Conservation (phyloP, 1,284 basidiomycete genomes). For the Ceratobasidium sp. region DNA sequence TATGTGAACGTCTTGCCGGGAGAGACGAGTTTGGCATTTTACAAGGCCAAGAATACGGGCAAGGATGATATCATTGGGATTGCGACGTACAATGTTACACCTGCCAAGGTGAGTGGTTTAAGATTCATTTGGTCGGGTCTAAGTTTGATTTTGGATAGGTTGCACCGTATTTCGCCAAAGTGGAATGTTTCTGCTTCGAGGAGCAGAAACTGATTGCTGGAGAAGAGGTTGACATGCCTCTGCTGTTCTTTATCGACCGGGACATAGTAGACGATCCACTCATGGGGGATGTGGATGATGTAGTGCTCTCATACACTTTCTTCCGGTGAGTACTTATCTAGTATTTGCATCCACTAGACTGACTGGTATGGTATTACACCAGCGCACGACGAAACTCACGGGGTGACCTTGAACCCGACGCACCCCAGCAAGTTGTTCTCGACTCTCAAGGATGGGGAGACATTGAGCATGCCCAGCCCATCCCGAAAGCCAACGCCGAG, state of each 20-base stretch:
- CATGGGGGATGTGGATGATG: slow-evolving; percentile 85
- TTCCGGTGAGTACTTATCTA: slow-evolving; percentile 71
- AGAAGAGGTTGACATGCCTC: slow-evolving; percentile 97
- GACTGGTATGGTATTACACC: slow-evolving; percentile 16
- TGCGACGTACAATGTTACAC: slow-evolving; percentile 97
- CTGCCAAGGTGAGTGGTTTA: slow-evolving; percentile 72
- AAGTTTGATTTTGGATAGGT: slow-evolving; percentile 60
- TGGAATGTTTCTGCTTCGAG: slow-evolving; percentile 99
- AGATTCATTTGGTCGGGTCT: neutral
- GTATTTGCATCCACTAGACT: slow-evolving; percentile 31
- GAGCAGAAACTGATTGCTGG: slow-evolving; percentile 94
- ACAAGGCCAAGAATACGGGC: slow-evolving; percentile 88
- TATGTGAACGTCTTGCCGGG: slow-evolving; percentile 92
- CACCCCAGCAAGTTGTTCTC: slow-evolving; percentile 47
- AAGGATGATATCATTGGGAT: slow-evolving; percentile 94
- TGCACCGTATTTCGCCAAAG: slow-evolving; percentile 98
- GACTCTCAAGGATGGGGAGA: slow-evolving; percentile 36
- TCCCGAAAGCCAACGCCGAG: neutral
- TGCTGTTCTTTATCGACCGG: slow-evolving; percentile 98
- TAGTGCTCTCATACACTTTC: slow-evolving; percentile 97
- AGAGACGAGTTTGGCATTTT: slow-evolving; percentile 96
- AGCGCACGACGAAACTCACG: slow-evolving; percentile 80
- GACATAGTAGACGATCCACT: slow-evolving; percentile 93
- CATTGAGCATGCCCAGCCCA: slow-evolving; percentile 21
- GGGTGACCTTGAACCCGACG: slow-evolving; percentile 87